Conservation (phyloP, 1,139 yeast genomes). For the Meyerozyma sp. region DNA sequence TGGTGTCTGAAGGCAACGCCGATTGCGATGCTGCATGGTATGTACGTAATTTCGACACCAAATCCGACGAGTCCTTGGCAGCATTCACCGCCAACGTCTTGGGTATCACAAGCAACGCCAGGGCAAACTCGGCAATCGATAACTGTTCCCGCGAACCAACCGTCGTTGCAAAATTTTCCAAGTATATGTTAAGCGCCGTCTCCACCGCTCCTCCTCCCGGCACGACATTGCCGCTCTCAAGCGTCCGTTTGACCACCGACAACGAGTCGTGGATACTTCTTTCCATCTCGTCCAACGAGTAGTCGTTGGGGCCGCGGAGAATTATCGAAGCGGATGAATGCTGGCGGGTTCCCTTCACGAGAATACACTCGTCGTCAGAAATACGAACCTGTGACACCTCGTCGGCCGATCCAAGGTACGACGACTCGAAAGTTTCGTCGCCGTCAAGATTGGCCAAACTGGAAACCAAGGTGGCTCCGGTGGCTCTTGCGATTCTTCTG, state of each 20-base stretch:
- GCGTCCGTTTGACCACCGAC: slow-evolving; percentile 91
- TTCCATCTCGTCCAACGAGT: slow-evolving; percentile 97
- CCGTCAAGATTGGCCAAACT: slow-evolving; percentile 94
- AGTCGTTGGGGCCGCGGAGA: slow-evolving; percentile 94
- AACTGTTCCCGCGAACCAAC: slow-evolving; percentile 97
- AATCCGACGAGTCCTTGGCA: slow-evolving; percentile 93
- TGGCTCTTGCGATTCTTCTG: slow-evolving; percentile 94
- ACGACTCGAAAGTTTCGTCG: slow-evolving; percentile 89
- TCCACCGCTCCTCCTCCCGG: slow-evolving; percentile 99
- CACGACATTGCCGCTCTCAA: slow-evolving; percentile 90
- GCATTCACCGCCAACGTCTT: slow-evolving; percentile 97
- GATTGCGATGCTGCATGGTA: slow-evolving; percentile 95
- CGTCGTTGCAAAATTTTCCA: slow-evolving; percentile 96
- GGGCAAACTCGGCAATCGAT: slow-evolving; percentile 97
- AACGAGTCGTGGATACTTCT: slow-evolving; percentile 92
- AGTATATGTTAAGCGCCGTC: slow-evolving; percentile 87
- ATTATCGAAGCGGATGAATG: slow-evolving; percentile 91
- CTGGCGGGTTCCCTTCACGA: slow-evolving; percentile 89
- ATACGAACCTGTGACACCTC: slow-evolving; percentile 88
- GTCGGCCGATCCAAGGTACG: slow-evolving; percentile 85
- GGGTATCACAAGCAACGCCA: slow-evolving; percentile 85
- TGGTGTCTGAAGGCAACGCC: slow-evolving; percentile 74
- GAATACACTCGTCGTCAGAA: slow-evolving; percentile 95
- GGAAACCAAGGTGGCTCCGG: slow-evolving; percentile 89
- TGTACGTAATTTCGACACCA: slow-evolving; percentile 91